These are phyloP conservation scores for Pleurotus tuoliensis DNA, from an alignment of 768 basidiomycete genomes.

Conservation along the genomic window DNA sequence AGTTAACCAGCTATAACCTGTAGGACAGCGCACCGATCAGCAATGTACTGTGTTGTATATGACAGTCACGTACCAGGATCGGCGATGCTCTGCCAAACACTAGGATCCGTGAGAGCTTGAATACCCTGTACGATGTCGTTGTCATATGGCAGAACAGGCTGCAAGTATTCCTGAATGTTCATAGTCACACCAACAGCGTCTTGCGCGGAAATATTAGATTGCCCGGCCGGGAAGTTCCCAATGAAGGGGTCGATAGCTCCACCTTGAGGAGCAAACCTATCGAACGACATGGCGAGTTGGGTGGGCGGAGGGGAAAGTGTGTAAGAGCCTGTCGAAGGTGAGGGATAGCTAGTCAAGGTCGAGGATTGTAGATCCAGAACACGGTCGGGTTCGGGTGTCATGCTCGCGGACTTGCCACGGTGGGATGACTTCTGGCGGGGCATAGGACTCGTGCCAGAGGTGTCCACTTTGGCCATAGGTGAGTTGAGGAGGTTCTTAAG, in stretches of 20 bases:
- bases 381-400: slow-evolving; percentile 16
- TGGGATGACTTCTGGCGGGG: slow-evolving; percentile 6
- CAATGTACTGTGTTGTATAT: not conserved
- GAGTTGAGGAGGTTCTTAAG: slow-evolving; percentile 64
- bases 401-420: slow-evolving; percentile 12
- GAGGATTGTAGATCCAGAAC: slow-evolving; percentile 22
- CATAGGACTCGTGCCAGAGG: slow-evolving; percentile 6
- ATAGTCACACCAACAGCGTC: slow-evolving; percentile 19
- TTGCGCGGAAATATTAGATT: slow-evolving; percentile 10
- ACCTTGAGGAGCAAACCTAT: slow-evolving; percentile 39
- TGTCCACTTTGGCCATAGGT: slow-evolving; percentile 37
- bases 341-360: slow-evolving; percentile 27
- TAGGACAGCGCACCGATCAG: not conserved
- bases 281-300: slow-evolving; percentile 41
- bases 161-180: slow-evolving; percentile 40
- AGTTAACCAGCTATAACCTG: slow-evolving; percentile 5
- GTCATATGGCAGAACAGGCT: slow-evolving; percentile 55
- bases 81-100: slow-evolving; percentile 50
- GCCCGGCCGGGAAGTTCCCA: slow-evolving; percentile 5
- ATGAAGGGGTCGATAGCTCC: slow-evolving; percentile 39
- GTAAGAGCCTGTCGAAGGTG: slow-evolving; percentile 35
- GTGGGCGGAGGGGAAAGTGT: slow-evolving; percentile 45
- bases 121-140: slow-evolving; percentile 58
- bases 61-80: slow-evolving; percentile 43
- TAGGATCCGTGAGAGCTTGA: slow-evolving; percentile 52